Conservation (phyloP, 1,284 basidiomycete species). For the Exobasidium rhododendri region DNA sequence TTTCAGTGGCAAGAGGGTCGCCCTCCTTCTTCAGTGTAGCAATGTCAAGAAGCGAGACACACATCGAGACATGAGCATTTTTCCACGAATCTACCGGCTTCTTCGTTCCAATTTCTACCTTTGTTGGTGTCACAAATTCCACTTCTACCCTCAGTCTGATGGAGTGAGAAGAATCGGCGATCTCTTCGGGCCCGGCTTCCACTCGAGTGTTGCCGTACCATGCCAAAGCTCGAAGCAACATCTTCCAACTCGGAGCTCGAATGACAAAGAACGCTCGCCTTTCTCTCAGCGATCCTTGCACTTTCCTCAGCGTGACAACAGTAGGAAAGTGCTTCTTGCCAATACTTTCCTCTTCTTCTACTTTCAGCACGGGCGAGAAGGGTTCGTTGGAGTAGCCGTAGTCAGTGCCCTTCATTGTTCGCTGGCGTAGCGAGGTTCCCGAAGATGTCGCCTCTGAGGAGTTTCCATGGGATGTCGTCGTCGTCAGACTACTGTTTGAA, state of each 20-base stretch:
- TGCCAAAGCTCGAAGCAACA: conserved; percentile 34
- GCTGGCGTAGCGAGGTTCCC: conserved; percentile 6
- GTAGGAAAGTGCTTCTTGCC: conserved; percentile 26
- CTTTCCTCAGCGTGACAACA: conserved; percentile 20
- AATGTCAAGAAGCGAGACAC: conserved; percentile 25
- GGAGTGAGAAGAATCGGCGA: conserved; percentile 18
- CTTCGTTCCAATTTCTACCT: background rate
- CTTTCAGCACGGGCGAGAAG: conserved; percentile 26
- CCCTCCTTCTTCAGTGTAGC: background rate
- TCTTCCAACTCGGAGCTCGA: conserved; percentile 38
- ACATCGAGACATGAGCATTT: conserved; percentile 35
- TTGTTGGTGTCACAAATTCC: conserved; percentile 38
- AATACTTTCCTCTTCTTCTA: conserved; percentile 4
- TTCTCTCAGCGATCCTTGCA: conserved; percentile 8
- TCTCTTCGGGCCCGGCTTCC: conserved; percentile 31
- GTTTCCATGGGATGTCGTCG: background rate
- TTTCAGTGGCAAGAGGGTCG: conserved; percentile 1
- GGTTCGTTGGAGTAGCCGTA: conserved; percentile 32
- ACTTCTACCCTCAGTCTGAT: conserved; percentile 25
- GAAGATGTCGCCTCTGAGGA: background rate
- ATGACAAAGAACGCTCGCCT: conserved; percentile 28
- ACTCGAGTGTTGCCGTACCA: conserved; percentile 44
- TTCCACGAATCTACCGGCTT: conserved; percentile 15
- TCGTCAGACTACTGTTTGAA: background rate
- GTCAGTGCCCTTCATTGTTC: conserved; percentile 24